These are phyloP conservation scores for Ophiostoma sp. DNA, from an alignment of 2,329 filamentous ascomycete species.

Conservation along the genomic window DNA sequence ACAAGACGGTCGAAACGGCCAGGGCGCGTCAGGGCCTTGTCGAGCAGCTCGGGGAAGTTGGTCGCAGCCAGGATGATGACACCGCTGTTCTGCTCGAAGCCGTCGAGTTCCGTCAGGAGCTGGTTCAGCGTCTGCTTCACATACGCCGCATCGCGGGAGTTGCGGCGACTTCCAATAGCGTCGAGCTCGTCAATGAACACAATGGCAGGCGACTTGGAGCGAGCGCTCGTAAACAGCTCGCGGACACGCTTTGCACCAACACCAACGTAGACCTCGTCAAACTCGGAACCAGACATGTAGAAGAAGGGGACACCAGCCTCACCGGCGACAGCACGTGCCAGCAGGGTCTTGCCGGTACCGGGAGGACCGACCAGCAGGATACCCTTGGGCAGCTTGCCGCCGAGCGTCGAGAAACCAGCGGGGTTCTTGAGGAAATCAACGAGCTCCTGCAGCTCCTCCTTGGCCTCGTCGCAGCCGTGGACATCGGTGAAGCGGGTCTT, in stretches of 20 bases:
- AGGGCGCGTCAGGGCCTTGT: conserved; percentile 90
- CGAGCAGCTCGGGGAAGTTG: conserved; percentile 90
- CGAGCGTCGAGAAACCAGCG: conserved; percentile 87
- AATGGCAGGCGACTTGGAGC: conserved; percentile 55
- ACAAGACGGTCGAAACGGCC: conserved; percentile 96
- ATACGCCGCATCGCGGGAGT: conserved; percentile 89
- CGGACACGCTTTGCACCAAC: conserved; percentile 79
- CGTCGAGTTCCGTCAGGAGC: conserved; percentile 92
- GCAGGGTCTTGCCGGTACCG: conserved; percentile 94
- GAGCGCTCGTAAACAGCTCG: conserved; percentile 47
- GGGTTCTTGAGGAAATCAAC: conserved; percentile 95
- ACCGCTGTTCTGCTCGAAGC: conserved; percentile 90
- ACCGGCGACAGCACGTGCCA: conserved; percentile 92
- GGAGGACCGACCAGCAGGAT: conserved; percentile 93
- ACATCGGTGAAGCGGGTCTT: conserved; percentile 90
- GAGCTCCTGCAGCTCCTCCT: conserved; percentile 94
- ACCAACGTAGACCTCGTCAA: conserved; percentile 97
- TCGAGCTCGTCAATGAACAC: conserved; percentile 86
- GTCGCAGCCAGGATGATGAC: conserved; percentile 96
- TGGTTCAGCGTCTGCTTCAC: conserved; percentile 98
- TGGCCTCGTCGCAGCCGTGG: conserved; percentile 96
- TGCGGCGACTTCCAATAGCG: conserved; percentile 91
- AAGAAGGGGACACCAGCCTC: conserved; percentile 98
- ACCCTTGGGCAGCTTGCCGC: conserved; percentile 95
- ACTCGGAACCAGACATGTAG: conserved; percentile 99